phyloP scores from a whole-genome alignment of 2,329 filamentous ascomycete species.

The Myriosclerotinia scirpicola region DNA sequence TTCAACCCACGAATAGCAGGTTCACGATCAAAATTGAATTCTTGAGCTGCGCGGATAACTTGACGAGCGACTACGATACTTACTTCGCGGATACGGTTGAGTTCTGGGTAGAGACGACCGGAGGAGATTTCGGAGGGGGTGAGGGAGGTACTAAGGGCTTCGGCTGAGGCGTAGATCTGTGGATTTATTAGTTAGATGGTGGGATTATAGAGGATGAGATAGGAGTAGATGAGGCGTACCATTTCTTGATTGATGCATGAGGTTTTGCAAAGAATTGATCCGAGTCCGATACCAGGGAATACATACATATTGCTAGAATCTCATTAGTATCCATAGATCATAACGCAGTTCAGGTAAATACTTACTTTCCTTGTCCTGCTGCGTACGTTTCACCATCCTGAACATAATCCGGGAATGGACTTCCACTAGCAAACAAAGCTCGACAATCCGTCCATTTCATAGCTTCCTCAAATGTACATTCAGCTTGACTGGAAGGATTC shows the following conservation, averaged over 20 bases:
- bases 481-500: slow-evolving; percentile 80
- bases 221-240: slow-evolving; percentile 26
- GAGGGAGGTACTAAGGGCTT: slow-evolving; percentile 66
- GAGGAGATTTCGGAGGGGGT: slow-evolving; percentile 59
- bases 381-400: slow-evolving; percentile 51
- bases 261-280: slow-evolving; percentile 69
- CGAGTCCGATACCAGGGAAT: slow-evolving; percentile 84
- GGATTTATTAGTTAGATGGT: slow-evolving; percentile 51
- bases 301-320: slow-evolving; percentile 80
- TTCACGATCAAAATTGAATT: slow-evolving; percentile 66
- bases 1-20: slow-evolving; percentile 56
- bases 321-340: slow-evolving; percentile 12
- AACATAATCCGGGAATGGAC: slow-evolving; percentile 73
- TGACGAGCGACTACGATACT: slow-evolving; percentile 74
- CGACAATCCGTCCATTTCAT: slow-evolving; percentile 74
- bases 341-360: not conserved
- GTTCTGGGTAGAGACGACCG: slow-evolving; percentile 71
- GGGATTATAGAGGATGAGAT: not conserved
- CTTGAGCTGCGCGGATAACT: slow-evolving; percentile 69
- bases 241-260: slow-evolving; percentile 50
- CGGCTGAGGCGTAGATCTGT: slow-evolving; percentile 76
- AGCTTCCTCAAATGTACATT: slow-evolving; percentile 75
- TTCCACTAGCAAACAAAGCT: slow-evolving; percentile 78
- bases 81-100: slow-evolving; percentile 70
- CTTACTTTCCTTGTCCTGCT: slow-evolving; percentile 50